These are phyloP conservation scores for Taphrina betulina DNA, from an alignment of 1,139 yeast species.

Conservation along the genomic window DNA sequence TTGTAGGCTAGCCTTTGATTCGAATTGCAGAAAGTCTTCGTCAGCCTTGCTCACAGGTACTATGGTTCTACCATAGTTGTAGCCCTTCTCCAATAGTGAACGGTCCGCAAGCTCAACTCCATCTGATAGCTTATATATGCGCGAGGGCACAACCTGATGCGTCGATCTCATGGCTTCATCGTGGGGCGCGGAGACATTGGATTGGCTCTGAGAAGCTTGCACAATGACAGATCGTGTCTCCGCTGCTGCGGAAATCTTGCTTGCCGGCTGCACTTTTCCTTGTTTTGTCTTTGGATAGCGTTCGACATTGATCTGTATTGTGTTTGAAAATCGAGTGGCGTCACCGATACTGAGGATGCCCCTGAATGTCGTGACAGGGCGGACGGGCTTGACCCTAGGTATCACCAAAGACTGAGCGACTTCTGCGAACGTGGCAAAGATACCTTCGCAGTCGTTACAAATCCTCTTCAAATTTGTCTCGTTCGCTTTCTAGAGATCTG, in stretches of 20 bases:
- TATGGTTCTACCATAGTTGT: constrained; percentile 66
- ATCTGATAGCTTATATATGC: constrained; percentile 36
- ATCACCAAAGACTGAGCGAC: constrained; percentile 26
- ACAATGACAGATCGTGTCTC: constrained; percentile 10
- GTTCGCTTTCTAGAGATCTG: background rate
- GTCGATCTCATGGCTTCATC: background rate
- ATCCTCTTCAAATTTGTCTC: constrained; percentile 35
- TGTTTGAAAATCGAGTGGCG: constrained; percentile 37
- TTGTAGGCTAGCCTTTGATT: constrained; percentile 56
- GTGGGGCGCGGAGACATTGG: background rate
- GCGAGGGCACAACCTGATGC: constrained; percentile 21
- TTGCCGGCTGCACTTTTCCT: constrained; percentile 49
- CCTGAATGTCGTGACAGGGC: constrained; percentile 40
- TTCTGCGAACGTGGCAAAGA: constrained; percentile 41
- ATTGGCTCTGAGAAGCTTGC: constrained; percentile 12
- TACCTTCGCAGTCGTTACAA: constrained; percentile 40
- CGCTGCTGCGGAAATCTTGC: constrained; percentile 37
- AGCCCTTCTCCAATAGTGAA: constrained; percentile 52
- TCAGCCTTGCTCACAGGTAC: constrained; percentile 53
- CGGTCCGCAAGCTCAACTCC: constrained; percentile 39
- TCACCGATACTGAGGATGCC: constrained; percentile 51
- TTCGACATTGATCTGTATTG: constrained; percentile 50
- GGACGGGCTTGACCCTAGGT: constrained; percentile 36
- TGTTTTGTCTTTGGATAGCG: constrained; percentile 63
- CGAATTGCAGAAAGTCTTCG: constrained; percentile 49